Evolutionary conservation across 768 basidiomycete species (phyloP).

Genomic region (Neoboletus subvelutipes): DNA sequence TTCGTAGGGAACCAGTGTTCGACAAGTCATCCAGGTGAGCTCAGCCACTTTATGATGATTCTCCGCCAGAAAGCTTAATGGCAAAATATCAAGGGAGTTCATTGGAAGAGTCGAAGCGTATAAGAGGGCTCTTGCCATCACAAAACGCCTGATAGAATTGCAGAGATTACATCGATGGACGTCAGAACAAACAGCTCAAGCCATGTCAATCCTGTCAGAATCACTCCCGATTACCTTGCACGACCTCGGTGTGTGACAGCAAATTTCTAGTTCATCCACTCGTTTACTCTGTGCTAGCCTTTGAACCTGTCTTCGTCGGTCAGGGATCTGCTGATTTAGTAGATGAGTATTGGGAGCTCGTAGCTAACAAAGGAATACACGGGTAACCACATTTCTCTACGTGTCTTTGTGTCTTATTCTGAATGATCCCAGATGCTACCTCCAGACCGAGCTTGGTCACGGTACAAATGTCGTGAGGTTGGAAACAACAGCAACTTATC

Average conservation of each 20-base stretch:
- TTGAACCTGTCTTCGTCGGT: conserved; percentile 63
- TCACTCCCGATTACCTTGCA: conserved; percentile 47
- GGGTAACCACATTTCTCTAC: conserved; percentile 33
- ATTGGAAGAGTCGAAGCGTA: conserved; percentile 58
- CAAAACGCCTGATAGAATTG: conserved; percentile 59
- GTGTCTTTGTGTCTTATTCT: not conserved
- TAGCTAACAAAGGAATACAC: conserved; percentile 55
- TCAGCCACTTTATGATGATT: not conserved
- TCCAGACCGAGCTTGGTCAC: conserved; percentile 79
- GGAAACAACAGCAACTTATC: conserved; percentile 76
- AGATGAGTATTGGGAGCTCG: conserved; percentile 49
- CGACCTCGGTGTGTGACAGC: conserved; percentile 29
- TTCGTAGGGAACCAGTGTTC: conserved; percentile 57
- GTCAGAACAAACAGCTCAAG: conserved; percentile 44
- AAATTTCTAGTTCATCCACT: conserved; percentile 27
- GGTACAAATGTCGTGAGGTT: conserved; percentile 67
- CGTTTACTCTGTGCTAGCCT: conserved; percentile 35
- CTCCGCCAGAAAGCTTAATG: not conserved
- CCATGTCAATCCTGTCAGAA: conserved; percentile 53
- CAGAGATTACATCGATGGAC: conserved; percentile 54
- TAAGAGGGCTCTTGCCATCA: conserved; percentile 51
- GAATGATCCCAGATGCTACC: conserved; percentile 49
- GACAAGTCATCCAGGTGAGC: conserved; percentile 55
- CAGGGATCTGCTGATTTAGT: conserved; percentile 59
- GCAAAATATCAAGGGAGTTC: conserved; percentile 45